Evolutionary conservation across 169 alveolate species (phyloP).

Genomic region (Cryptosporidium baileyi): DNA sequence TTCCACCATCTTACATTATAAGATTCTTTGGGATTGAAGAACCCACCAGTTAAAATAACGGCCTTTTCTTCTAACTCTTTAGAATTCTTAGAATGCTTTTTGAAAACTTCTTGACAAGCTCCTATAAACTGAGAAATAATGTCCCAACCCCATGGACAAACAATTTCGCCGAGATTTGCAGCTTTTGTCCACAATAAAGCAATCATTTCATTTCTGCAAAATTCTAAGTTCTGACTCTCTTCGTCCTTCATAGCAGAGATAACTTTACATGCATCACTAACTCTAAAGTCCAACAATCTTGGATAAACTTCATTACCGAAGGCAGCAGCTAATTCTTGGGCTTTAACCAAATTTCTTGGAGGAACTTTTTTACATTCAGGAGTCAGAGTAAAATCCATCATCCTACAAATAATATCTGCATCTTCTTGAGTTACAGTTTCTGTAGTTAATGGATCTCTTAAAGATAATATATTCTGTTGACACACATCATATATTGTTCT

Average conservation of each 20-base stretch:
- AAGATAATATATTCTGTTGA: slow-evolving; percentile 56
- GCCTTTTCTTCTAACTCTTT: slow-evolving; percentile 65
- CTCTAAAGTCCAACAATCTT: slow-evolving; percentile 56
- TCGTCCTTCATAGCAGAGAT: slow-evolving; percentile 33
- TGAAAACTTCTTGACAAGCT: slow-evolving; percentile 66
- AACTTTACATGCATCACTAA: slow-evolving; percentile 52
- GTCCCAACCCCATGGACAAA: slow-evolving; percentile 71
- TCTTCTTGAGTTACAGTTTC: slow-evolving; percentile 63
- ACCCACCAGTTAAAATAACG: slow-evolving; percentile 53
- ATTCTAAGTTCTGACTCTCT: slow-evolving; percentile 37
- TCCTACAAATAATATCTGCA: slow-evolving; percentile 53
- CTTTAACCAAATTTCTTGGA: slow-evolving; percentile 47
- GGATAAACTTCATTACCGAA: slow-evolving; percentile 52
- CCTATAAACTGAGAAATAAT: slow-evolving; percentile 51
- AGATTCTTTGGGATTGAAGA: slow-evolving; percentile 53
- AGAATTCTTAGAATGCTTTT: slow-evolving; percentile 15
- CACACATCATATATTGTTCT: slow-evolving; percentile 51
- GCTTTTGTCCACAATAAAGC: slow-evolving; percentile 47
- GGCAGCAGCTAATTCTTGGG: slow-evolving; percentile 46
- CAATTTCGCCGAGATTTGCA: slow-evolving; percentile 45
- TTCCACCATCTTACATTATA: slow-evolving; percentile 69
- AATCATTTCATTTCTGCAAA: slow-evolving; percentile 67
- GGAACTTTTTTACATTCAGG: slow-evolving; percentile 56
- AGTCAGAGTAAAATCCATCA: slow-evolving; percentile 65
- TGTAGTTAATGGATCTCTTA: slow-evolving; percentile 47